phyloP scores from a whole-genome alignment of 2,329 filamentous ascomycete species.

The Fusarium humuli region DNA sequence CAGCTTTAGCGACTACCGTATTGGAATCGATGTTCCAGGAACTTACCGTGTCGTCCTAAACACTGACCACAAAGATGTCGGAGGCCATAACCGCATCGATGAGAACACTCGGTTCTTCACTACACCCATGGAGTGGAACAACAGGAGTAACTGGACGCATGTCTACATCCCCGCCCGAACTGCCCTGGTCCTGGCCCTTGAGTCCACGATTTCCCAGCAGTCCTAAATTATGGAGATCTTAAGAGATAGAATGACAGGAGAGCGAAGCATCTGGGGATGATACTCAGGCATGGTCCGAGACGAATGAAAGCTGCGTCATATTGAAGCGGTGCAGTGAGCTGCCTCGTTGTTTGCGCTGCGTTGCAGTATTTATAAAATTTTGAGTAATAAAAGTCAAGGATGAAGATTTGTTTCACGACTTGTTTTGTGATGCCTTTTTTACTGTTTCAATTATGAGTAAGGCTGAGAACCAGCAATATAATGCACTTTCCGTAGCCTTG shows the following conservation, averaged over 20 bases:
- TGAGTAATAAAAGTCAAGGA: constrained; percentile 27
- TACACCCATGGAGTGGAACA: constrained; percentile 90
- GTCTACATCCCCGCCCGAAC: constrained; percentile 88
- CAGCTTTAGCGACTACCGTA: constrained; percentile 91
- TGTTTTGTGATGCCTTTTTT: not conserved
- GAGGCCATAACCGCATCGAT: constrained; percentile 82
- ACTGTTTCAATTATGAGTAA: not conserved
- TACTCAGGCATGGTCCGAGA: not conserved
- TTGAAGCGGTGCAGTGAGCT: constrained; percentile 1
- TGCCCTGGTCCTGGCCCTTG: constrained; percentile 74
- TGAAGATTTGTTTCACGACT: not conserved
- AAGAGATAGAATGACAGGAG: not conserved
- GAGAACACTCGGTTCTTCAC: constrained; percentile 91
- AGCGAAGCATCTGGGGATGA: not conserved
- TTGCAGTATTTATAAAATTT: constrained; percentile 6
- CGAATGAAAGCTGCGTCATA: constrained; percentile 1
- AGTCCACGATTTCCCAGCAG: constrained; percentile 46
- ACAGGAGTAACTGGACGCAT: constrained; percentile 88
- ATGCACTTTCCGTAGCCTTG: not conserved
- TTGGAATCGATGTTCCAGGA: constrained; percentile 85
- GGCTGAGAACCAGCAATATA: not conserved
- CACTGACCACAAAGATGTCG: constrained; percentile 80
- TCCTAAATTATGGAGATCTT: constrained; percentile 7
- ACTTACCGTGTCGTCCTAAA: constrained; percentile 90
- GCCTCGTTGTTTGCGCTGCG: constrained; percentile 7